phyloP scores from a whole-genome alignment of 176 grass and related monocot genomes.

The Bonia amplexicaulis region DNA sequence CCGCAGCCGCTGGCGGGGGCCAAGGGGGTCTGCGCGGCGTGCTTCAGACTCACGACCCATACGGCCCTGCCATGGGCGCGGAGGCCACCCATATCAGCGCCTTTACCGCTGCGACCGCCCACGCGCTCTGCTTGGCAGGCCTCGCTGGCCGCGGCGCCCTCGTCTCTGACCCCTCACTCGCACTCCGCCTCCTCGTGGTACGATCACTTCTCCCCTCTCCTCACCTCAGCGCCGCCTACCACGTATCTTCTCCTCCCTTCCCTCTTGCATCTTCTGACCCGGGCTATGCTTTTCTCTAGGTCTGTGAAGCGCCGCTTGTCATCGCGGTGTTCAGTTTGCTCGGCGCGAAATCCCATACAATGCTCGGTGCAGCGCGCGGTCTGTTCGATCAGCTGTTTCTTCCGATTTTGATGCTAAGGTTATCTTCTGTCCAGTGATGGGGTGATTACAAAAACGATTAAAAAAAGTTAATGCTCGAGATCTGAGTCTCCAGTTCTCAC shows the following conservation, averaged over 20 bases:
- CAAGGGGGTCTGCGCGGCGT: conserved; percentile 55
- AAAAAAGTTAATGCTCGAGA: neutral
- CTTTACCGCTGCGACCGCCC: conserved; percentile 4
- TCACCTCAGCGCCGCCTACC: neutral
- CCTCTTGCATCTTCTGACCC: neutral
- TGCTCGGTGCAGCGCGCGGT: conserved; percentile 45
- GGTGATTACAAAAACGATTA: neutral
- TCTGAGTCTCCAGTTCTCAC: neutral
- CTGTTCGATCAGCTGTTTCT: conserved; percentile 3
- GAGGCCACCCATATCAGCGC: conserved; percentile 38
- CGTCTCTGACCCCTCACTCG: conserved; percentile 42
- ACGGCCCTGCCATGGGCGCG: conserved; percentile 18
- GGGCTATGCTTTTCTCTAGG: conserved; percentile 21
- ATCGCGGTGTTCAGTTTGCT: conserved; percentile 65
- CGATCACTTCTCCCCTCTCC: neutral
- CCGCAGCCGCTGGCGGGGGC: neutral
- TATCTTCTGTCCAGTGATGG: neutral
- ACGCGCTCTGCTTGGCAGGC: conserved; percentile 47
- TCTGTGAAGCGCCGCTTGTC: conserved; percentile 59
- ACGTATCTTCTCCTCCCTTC: neutral
- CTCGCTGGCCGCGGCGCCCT: conserved; percentile 42
- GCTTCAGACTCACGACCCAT: conserved; percentile 57
- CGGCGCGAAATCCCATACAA: conserved; percentile 34
- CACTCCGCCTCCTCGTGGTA: conserved; percentile 74
- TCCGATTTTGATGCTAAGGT: neutral